These are phyloP conservation scores for Tolypocladium endophyticum DNA, from an alignment of 2,329 filamentous ascomycete species.

Conservation along the genomic window DNA sequence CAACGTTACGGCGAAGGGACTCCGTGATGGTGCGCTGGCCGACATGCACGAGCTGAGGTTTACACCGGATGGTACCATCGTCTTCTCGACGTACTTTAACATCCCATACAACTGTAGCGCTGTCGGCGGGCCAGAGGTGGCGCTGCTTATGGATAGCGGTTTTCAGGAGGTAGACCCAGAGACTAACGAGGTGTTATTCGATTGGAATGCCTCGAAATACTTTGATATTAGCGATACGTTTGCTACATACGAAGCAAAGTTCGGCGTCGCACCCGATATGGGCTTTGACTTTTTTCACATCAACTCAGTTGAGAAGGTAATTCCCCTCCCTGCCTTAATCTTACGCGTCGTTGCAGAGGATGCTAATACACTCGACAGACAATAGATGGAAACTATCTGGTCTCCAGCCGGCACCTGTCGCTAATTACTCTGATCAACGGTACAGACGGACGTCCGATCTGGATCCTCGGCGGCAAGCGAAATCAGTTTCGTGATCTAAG, in stretches of 20 bases:
- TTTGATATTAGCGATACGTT: constrained; percentile 15
- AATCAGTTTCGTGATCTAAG: constrained; percentile 25
- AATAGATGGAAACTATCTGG: neutral
- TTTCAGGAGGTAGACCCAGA: constrained; percentile 28
- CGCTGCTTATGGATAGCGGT: constrained; percentile 21
- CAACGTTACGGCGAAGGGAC: neutral
- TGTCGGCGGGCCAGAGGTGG: constrained; percentile 19
- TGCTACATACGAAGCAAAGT: constrained; percentile 15
- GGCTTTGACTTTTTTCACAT: constrained; percentile 28
- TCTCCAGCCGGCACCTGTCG: neutral
- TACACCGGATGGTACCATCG: neutral
- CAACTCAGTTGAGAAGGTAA: constrained; percentile 22
- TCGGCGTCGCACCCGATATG: constrained; percentile 16
- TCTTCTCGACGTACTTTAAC: constrained; percentile 18
- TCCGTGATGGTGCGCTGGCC: neutral
- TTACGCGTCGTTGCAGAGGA: neutral
- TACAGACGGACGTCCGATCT: constrained; percentile 9
- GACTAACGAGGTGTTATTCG: constrained; percentile 24
- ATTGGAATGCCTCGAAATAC: constrained; percentile 23
- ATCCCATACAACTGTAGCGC: constrained; percentile 17
- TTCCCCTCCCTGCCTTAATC: constrained; percentile 6
- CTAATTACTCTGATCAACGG: neutral
- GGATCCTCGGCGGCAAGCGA: constrained; percentile 23
- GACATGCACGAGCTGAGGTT: neutral
- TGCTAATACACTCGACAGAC: neutral